Base-by-base conservation (phyloP, 228 moss, liverwort and hornwort genomes). In the Sphagnum fallax region DNA sequence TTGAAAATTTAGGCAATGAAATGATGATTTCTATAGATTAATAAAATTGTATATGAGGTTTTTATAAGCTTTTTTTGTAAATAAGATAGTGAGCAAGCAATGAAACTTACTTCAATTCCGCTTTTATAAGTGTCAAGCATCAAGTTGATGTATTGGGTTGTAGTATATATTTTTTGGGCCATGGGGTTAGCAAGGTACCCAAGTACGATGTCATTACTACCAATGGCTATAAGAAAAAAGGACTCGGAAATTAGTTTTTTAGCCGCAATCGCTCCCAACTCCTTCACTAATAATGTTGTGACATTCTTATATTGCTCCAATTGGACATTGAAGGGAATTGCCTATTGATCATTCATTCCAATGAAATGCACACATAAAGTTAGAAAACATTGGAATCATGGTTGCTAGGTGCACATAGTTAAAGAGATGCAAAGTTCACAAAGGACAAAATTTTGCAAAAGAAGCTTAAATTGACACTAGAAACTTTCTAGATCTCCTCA, bases 241-340 rank as follows among this genome's bases (percentile, higher is more conserved):
- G 68, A 49, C 50, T 74, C 51, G 5, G 50, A 18, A 50, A 74
- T 69, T 47, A 63, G 8, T 62, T 50, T 63, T 6, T 64, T 11
- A 11, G 64, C 64, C 10, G 6, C 48, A 52, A 53, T 9, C 12
- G 13, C 18, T 13, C 69, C 69, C 52, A 69, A 49, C 18, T 59
- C 15, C 53, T 48, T 49, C 11, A 62, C 11, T 18, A 74, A 13
- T 47, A 68, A 15, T 1, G 49, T 53, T n/a, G 51, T 74, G 47
- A 12, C 63, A 55, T 13, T 74, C 5, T 60, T 62, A 15, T 18
- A 75, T 13, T 75, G 53, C 47, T 52, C 16, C 51, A 66, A n/a
- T 61, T 61, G 67, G 16, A 57, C 18, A 5, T 61, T 61, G 6
- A 52, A 59, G 32, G 66, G 51, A 70, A 18, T 60, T 10, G 49